Evolutionary conservation across 2,329 filamentous ascomycete genomes (phyloP).

Genomic region (Pezicula neosporulosa): DNA sequence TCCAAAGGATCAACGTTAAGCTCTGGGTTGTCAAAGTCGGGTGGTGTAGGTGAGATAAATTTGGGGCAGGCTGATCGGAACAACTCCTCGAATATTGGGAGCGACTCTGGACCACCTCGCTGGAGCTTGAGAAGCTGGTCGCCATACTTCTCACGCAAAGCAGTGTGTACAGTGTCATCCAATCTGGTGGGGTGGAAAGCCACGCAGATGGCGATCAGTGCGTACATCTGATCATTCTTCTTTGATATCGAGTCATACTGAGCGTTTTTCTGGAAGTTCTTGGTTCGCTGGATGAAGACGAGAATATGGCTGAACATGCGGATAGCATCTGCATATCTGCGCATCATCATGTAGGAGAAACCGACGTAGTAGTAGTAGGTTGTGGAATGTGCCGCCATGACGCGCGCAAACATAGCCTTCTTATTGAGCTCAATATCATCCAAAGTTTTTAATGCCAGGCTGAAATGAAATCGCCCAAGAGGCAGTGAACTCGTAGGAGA

Average conservation of each 20-base stretch:
- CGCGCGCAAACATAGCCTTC: constrained; percentile 99
- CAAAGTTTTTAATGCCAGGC: constrained; percentile 94
- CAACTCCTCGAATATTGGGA: constrained; percentile 96
- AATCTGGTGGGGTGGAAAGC: constrained; percentile 96
- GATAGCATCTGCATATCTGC: constrained; percentile 97
- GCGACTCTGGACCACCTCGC: constrained; percentile 89
- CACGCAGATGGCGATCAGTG: constrained; percentile 96
- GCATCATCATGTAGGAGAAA: constrained; percentile 99
- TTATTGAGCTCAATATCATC: constrained; percentile 99
- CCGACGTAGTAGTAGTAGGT: constrained; percentile 99
- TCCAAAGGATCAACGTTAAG: constrained; percentile 95
- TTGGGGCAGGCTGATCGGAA: constrained; percentile 98
- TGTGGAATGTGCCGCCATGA: constrained; percentile 99
- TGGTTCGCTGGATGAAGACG: constrained; percentile 96
- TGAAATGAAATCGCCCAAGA: constrained; percentile 98
- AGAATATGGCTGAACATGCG: constrained; percentile 99
- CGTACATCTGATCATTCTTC: constrained; percentile 99
- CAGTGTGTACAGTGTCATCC: constrained; percentile 98
- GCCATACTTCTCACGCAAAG: constrained; percentile 97
- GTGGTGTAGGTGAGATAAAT: constrained; percentile 96
- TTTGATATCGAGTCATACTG: constrained; percentile 99
- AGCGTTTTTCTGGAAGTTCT: constrained; percentile 99
- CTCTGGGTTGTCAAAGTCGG: constrained; percentile 96
- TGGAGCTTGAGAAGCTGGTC: constrained; percentile 97
- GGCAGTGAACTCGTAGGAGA: constrained; percentile 89